phyloP scores from a whole-genome alignment of 352 stramenopile genomes.

The Phytophthora constricta region DNA sequence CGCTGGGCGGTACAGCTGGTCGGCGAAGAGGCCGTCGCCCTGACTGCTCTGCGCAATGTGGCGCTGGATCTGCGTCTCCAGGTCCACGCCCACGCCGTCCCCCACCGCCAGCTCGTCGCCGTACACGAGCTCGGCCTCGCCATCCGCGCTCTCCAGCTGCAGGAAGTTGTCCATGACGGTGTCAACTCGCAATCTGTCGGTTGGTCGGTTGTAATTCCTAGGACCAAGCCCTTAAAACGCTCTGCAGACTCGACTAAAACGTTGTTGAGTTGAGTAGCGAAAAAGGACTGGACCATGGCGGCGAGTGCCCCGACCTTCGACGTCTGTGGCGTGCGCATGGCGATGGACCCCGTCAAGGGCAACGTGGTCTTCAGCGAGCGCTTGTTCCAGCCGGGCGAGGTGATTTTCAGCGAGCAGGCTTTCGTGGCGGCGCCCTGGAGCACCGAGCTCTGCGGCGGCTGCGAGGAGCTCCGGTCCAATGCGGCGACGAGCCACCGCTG shows the following conservation, averaged over 20 bases:
- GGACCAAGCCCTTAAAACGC: too few relatives aligned
- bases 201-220: too few relatives aligned
- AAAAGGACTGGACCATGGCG: conserved; percentile 38
- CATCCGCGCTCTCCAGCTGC: conserved; percentile 53
- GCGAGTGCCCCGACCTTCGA: conserved; percentile 56
- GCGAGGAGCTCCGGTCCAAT: conserved; percentile 50
- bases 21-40: conserved; percentile 18
- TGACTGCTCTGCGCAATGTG: conserved; percentile 33
- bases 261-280: too few relatives aligned
- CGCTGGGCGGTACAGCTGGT: conserved; percentile 32
- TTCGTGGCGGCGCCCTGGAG: conserved; percentile 79
- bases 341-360: conserved; percentile 55
- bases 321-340: conserved; percentile 60
- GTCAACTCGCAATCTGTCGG: too few relatives aligned
- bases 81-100: conserved; percentile 30
- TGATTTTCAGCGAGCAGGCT: conserved; percentile 80
- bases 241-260: too few relatives aligned
- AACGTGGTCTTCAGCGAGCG: conserved; percentile 68
- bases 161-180: conserved; percentile 78
- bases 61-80: conserved; percentile 43
- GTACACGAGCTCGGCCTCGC: conserved; percentile 57
- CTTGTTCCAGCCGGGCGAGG: conserved; percentile 58
- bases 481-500: conserved; percentile 38
- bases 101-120: conserved; percentile 56
- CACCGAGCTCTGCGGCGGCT: conserved; percentile 63